Evolutionary conservation across 2,329 filamentous ascomycete genomes (phyloP), one percentile per base, ranked within the genome.

Genomic region (Cladosporium cucumerinum): DNA sequence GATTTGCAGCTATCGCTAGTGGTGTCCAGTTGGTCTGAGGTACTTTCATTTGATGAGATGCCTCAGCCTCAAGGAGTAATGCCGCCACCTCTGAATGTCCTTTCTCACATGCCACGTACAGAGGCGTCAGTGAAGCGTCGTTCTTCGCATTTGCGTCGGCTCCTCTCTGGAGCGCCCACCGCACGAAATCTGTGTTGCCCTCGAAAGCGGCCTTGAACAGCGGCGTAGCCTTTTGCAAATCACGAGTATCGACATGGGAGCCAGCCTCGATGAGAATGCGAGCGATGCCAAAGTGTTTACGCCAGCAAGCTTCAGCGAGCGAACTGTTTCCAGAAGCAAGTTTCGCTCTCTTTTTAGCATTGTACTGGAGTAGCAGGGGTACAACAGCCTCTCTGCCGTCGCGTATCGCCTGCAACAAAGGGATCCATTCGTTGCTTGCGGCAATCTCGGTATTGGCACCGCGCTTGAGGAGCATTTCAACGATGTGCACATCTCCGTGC

Each of bases 401-500:
- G n/a, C 57, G 57, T 18, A 61, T 61, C 2, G 57, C 57, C 23
- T 61, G 57, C 30, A 61, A 21, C 26, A 61, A 26, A 26, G 57
- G 39, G 16, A 46, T 48, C 57, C 57, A 61, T 21, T 52, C 57
- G 32, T 46, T 23, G 18, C 34, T 32, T 21, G 46, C 28, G 14
- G 23, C 34, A 18, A 46, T 46, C 4, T 61, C 51, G 7, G 57
- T 61, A 25, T 48, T 48, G 4, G 57, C 63, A 14, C 57, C 63
- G 26, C 25, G 14, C 25, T 57, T 25, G 23, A 61, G 63, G 2
- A 65, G 48, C 30, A 65, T 25, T 5, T 54, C 49, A 25, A 60
- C 55, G 5, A 65, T 55, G 3, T 65, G 25, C 1, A 65, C 57
- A 32, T 61, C 34, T 8, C 63, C 63, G 34, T 61, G 63, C 18